Base-by-base conservation (phyloP, 371 early-diverging fungal genomes). In the Gilbertella persicaria region DNA sequence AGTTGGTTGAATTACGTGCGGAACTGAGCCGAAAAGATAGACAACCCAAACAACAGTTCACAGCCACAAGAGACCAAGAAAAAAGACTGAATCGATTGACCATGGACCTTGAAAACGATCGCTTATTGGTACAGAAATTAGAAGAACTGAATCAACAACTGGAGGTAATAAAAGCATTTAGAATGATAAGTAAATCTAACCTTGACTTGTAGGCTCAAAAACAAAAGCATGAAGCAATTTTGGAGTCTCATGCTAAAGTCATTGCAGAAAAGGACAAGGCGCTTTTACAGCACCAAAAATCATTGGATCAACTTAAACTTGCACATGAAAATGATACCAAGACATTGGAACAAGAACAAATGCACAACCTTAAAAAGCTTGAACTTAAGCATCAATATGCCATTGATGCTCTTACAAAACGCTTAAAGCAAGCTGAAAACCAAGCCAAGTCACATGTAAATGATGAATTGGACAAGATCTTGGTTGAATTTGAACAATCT, bases 401-500 rank as follows among this genome's bases (percentile, higher is more conserved):
- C 14, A 45, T 65, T 21, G 42, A 45, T 8, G 47, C 43, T 5
- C 44, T 78, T 17, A 57, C 54, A 13, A 64, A 71, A 38, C 53
- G 72, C 13, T 48, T 78, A 6, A 57, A 58, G 2, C 38, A 53
- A 16, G 68, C 69, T 0, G 78, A 78, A 46, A 60, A 37, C n/a
- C 58, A 67, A 13, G 70, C 72, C 17, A 73, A 66, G 44, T 57
- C 59, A 1, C 64, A 60, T 13, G 62, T 78, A 39, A 64, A 78
- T 40, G 71, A 71, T 49, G 78, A 78, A 40, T 64, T 78, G 13
- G 72, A 73, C 41, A 62, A 64, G 23, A 58, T 78, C 2, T 25
- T 78, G 26, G 67, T 66, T 14, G 78, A 78, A 33, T 78, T 78
- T 60, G 78, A 78, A 35, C 74, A 78, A 39, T 71, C 74, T 0